Evolutionary conservation across 2,329 filamentous ascomycete genomes (phyloP).

Genomic region (Immersiporthe knoxdaviesiana): DNA sequence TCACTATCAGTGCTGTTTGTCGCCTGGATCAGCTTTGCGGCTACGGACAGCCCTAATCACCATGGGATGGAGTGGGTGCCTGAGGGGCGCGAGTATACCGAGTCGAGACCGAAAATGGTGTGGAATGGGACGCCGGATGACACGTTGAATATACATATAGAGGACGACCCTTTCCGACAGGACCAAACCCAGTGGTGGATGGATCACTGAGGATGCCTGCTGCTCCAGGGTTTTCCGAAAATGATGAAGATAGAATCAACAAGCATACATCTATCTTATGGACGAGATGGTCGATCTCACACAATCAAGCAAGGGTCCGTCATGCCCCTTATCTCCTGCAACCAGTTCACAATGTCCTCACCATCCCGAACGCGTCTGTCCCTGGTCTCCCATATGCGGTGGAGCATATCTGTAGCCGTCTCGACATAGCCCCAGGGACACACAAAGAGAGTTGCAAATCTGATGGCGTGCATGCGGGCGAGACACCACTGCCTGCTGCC

Average conservation of each 20-base stretch:
- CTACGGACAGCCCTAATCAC: conserved; percentile 10
- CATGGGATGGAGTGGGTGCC: conserved; percentile 4
- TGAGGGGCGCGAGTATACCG: conserved; percentile 11
- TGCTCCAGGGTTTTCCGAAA: conserved; percentile 16
- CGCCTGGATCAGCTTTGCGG: conserved; percentile 15
- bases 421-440: conserved; percentile 55
- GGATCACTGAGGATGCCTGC: conserved; percentile 14
- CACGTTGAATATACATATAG: conserved; percentile 14
- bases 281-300: conserved; percentile 33
- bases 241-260: no score
- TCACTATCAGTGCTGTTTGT: no score
- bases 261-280: background rate
- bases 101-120: conserved; percentile 14
- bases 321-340: conserved; percentile 47
- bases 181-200: conserved; percentile 17
- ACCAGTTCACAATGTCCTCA: conserved; percentile 41
- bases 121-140: conserved; percentile 14
- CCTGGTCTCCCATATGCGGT: conserved; percentile 46
- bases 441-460: conserved; percentile 42
- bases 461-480: conserved; percentile 42
- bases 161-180: conserved; percentile 10
- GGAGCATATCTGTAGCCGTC: conserved; percentile 50
- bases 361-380: conserved; percentile 35
- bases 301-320: conserved; percentile 50
- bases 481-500: conserved; percentile 52